These are phyloP conservation scores for Aspergillus cejpii DNA, from an alignment of 2,329 filamentous ascomycete species.

Conservation along the genomic window DNA sequence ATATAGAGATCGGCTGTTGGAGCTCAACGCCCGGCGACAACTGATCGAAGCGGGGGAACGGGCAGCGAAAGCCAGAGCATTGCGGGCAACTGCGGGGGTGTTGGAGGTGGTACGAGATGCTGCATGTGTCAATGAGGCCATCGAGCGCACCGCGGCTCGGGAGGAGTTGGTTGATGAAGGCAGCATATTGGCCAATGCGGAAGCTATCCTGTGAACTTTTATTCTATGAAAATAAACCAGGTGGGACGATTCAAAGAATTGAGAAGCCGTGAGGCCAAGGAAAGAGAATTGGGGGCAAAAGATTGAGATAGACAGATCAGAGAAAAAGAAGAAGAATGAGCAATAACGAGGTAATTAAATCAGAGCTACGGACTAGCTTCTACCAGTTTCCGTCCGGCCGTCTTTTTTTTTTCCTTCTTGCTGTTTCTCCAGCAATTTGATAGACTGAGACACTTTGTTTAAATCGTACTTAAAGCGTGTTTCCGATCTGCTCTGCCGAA, in stretches of 20 bases:
- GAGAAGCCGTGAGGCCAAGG: background rate
- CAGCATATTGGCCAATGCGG: slow-evolving; percentile 29
- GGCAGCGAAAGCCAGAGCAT: slow-evolving; percentile 23
- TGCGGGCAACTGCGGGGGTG: slow-evolving; percentile 32
- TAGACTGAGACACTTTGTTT: no score
- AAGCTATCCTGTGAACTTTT: slow-evolving; percentile 6
- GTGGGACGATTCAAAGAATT: background rate
- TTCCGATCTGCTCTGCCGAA: slow-evolving; percentile 22
- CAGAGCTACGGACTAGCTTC: background rate
- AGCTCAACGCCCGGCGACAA: slow-evolving; percentile 26
- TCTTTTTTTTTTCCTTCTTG: slow-evolving; percentile 2
- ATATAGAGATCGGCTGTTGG: slow-evolving; percentile 24
- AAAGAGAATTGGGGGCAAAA: no score
- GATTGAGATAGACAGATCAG: slow-evolving; percentile 2
- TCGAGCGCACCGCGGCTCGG: slow-evolving; percentile 36
- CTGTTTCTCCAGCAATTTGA: background rate
- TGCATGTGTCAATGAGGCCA: slow-evolving; percentile 35
- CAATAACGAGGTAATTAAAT: background rate
- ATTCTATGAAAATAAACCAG: background rate
- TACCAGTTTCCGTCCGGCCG: background rate
- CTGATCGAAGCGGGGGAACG: slow-evolving; percentile 25
- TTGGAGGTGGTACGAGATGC: slow-evolving; percentile 21
- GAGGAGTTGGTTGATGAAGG: slow-evolving; percentile 23
- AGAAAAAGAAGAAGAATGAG: background rate
- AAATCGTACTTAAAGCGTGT: background rate